Base-by-base conservation (phyloP, 164 flowering plant genomes). In the Aristolochia contorta region DNA sequence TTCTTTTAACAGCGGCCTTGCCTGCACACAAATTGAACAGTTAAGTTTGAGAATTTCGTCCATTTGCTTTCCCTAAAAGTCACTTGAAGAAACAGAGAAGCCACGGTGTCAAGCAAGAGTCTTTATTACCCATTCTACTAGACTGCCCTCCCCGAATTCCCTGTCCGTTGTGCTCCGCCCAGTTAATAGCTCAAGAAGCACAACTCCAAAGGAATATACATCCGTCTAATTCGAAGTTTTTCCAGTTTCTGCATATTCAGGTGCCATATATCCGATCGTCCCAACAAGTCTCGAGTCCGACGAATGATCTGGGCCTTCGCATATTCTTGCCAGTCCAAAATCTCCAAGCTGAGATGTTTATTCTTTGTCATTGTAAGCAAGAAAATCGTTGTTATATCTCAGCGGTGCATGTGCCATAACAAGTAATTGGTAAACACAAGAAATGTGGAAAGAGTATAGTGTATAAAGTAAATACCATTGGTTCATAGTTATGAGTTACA, bases 201-300 rank as follows among this genome's bases (percentile, higher is more conserved):
- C 84, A 54, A 86, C 82, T 22, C 93, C 90, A 64, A 80, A 86
- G 51, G 89, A 70, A 62, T 79, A 86, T 45, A 86, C 90, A 68
- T 86, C 88, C 21, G 86, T 78, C 74, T 83, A 84, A 8, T 78
- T 74, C 15, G 88, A 84, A 57, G 72, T 78, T 69, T 77, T 82
- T 54, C 88, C 88, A 67, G 59, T 73, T 68, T 78, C 82, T 60
- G 84, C 90, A 74, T 86, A 86, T 79, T 86, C 90, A 25, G 94
- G 94, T 57, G 86, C 94, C 59, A 86, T 49, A 61, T 84, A 86
- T 62, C 94, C 90, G 12, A 82, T 63, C 27, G 88, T 84, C 37
- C 94, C 90, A 4, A 86, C 88, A 12, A 86, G 82, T 32, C 72
- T 68, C 5, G 67, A 75, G 54, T 78, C 83, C 18, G 78, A 67